These are phyloP conservation scores for Geotrichum restrictum DNA, from an alignment of 1,139 yeast genomes.

Conservation along the genomic window DNA sequence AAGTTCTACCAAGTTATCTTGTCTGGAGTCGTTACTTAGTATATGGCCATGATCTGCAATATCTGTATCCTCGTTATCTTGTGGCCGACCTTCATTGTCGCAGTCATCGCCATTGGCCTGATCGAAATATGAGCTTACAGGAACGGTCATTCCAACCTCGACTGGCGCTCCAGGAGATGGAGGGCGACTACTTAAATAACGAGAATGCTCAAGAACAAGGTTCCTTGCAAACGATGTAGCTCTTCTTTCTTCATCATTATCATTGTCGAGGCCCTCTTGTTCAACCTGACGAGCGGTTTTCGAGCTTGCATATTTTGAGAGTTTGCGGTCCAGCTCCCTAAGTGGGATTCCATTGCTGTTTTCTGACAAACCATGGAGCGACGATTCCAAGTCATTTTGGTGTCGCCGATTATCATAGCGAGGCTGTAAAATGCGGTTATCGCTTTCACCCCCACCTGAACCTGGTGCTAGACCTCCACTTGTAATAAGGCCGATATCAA, in stretches of 20 bases:
- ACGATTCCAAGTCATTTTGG: constrained; percentile 9
- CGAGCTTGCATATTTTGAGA: neutral
- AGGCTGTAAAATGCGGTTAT: neutral
- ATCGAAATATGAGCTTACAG: constrained; percentile 9
- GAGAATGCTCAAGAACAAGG: constrained; percentile 7
- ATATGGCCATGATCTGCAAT: neutral
- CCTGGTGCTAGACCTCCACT: constrained; percentile 37
- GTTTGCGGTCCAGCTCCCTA: constrained; percentile 26
- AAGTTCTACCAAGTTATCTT: neutral
- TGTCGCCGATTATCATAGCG: neutral
- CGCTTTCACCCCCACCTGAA: constrained; percentile 19
- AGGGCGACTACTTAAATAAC: neutral
- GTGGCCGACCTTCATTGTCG: neutral
- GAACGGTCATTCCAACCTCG: constrained; percentile 1
- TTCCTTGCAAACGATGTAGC: constrained; percentile 3
- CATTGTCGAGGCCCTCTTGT: neutral
- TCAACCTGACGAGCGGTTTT: neutral
- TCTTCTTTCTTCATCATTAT: neutral
- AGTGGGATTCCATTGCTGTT: constrained; percentile 25
- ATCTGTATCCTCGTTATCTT: neutral
- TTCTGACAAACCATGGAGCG: neutral
- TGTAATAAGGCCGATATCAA: constrained; percentile 31
- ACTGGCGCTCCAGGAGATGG: neutral
- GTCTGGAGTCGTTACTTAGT: neutral
- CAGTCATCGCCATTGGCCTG: neutral